Base-by-base conservation (phyloP, 2,329 filamentous ascomycete species). In the Fusarium sp. region DNA sequence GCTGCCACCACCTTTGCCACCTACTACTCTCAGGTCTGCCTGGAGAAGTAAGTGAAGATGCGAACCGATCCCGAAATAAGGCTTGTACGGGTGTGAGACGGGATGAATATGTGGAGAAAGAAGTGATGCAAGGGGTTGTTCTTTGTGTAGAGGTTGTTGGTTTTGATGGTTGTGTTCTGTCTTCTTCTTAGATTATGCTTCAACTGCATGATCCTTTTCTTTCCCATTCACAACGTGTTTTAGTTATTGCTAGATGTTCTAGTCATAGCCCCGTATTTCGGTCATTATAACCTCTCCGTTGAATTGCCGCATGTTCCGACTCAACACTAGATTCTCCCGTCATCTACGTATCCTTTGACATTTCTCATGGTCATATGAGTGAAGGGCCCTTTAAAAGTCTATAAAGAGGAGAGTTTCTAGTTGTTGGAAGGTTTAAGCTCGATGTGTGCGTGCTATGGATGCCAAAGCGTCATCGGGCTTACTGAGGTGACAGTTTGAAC, bases 11-110 rank as follows among this genome's bases (percentile, higher is more conserved):
- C 65, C 6, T 69, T 73, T 31, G 43, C 45, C 4, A 73, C 71
- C 5, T 72, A 73, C 65, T 73, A 73, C 45, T 60, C 69, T 10
- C 71, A 73, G 31, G 65, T 69, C 20, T 73, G 69, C 8, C 50
- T 73, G 29, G n/a, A n/a, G 14, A 73, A 73, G 59, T 73, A 68
- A 22, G 2, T 20, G 18, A 24, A 8, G 4, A 8, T 45, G 14
- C 41, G 10, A 18, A 8, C n/a, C 6, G 10, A 20, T 22, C 14
- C 41, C 6, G 11, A 22, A 22, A 14, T 11, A 45, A 14, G 22
- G 43, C 43, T 16, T 24, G 14, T 48, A 22, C 18, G 13, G 14
- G 6, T 10, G 43, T 48, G 22, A 48, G 43, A 22, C 20, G 22
- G 22, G 20, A 48, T 22, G 14, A 14, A 27, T 48, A 8, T 9